Base-by-base conservation (phyloP, 495 filamentous ascomycete genomes). In the Corynascus novoguineensis region DNA sequence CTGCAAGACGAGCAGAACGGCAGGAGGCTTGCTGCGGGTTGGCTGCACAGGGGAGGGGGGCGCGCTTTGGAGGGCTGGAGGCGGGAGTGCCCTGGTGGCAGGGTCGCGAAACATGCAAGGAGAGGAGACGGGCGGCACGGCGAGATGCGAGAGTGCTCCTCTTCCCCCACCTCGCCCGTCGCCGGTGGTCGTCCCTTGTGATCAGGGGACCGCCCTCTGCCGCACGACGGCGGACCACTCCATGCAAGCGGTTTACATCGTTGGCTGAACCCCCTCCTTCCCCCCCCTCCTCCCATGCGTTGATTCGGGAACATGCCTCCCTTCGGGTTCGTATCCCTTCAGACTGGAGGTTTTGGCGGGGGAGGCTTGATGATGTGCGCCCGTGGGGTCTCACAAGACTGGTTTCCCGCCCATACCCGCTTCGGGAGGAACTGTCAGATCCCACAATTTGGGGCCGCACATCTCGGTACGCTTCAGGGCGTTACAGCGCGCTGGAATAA, bases 381-480 rank as follows among this genome's bases (percentile, higher is more conserved):
- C 27, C 29, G 11, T 34, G 21, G 49, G 41, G 50, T 58, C 51
- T 49, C 50, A 63, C 63, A 58, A 63, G 49, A 52, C 56, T 35
- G 29, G 42, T 53, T 53, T 55, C 60, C 45, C 58, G 25, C 48
- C 32, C 49, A 38, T 57, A 53, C 59, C 49, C 48, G 37, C 57
- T 22, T 31, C 12, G 47, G 41, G 38, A 49, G 46, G 45, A 62
- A 40, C 46, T 64, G 64, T 68, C 66, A 67, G 61, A 62, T 66
- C 51, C 64, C 64, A 68, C 63, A 60, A 58, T 68, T 62, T 45
- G 47, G 27, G 47, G 55, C 46, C 37, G 38, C 40, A 51, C 35
- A 35, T 27, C 48, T 51, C 21, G 51, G 51, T 32, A 40, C 47
- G 47, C 55, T 49, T 50, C 46, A 44, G 46, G 7, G 55, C 44